Conservation (phyloP, 805 yeast species). For the Cyberlindnera mrakii region DNA sequence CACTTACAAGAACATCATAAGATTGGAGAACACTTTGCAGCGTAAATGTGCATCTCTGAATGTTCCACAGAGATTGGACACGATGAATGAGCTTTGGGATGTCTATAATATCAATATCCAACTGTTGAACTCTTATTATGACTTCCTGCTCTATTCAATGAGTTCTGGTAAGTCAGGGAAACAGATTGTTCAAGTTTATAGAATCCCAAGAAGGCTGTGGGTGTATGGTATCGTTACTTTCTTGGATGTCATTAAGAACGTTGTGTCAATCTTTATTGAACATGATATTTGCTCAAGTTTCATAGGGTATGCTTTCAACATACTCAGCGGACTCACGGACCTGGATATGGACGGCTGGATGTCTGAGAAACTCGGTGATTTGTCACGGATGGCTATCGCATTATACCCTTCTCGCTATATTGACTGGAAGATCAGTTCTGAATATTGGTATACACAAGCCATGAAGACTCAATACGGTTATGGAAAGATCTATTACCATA, state of each 20-base stretch:
- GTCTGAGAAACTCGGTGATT: conserved; percentile 72
- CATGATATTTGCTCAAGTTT: conserved; percentile 76
- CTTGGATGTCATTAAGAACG: conserved; percentile 68
- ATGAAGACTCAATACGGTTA: conserved; percentile 73
- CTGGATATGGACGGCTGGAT: conserved; percentile 49
- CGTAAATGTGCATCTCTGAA: conserved; percentile 60
- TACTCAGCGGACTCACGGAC: conserved; percentile 35
- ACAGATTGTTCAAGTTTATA: conserved; percentile 69
- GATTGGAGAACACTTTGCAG: conserved; percentile 62
- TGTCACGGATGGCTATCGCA: conserved; percentile 85
- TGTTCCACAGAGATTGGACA: conserved; percentile 44
- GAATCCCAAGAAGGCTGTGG: conserved; percentile 78
- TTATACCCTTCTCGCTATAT: conserved; percentile 71
- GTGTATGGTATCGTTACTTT: conserved; percentile 82
- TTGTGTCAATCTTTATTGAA: conserved; percentile 65
- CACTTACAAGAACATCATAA: conserved; percentile 63
- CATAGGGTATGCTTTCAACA: conserved; percentile 62
- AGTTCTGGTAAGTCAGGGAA: conserved; percentile 73
- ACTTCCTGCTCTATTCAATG: conserved; percentile 63
- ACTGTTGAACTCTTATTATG: conserved; percentile 64
- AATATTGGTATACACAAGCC: conserved; percentile 75
- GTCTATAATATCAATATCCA: conserved; percentile 64
- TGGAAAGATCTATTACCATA: conserved; percentile 82
- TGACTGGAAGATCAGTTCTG: conserved; percentile 82
- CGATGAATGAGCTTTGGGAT: conserved; percentile 64